Conservation (phyloP, 805 yeast genomes). For the Candida cerambycidarum region DNA sequence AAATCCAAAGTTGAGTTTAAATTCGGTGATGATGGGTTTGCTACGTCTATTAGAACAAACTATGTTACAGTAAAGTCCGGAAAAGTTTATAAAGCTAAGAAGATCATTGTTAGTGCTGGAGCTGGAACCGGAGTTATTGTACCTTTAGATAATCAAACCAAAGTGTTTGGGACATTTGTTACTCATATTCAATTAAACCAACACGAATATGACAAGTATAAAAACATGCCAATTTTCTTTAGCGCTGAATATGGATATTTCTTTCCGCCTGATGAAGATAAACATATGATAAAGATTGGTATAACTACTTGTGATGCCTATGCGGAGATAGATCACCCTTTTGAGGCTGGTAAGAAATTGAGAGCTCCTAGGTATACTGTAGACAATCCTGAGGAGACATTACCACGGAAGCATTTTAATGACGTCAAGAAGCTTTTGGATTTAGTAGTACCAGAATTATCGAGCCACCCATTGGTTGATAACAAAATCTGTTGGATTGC, state of each 20-base stretch:
- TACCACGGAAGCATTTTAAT: constrained; percentile 14
- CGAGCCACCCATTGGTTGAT: constrained; percentile 13
- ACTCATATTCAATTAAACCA: constrained; percentile 36
- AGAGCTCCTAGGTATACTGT: constrained; percentile 16
- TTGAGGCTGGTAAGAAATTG: constrained; percentile 13
- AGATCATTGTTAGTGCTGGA: constrained; percentile 36
- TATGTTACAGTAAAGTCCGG: constrained; percentile 21
- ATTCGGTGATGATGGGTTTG: constrained; percentile 17
- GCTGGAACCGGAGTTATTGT: constrained; percentile 37
- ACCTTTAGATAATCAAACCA: constrained; percentile 27
- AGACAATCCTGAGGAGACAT: constrained; percentile 12
- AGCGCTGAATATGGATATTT: constrained; percentile 44
- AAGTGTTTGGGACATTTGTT: constrained; percentile 35
- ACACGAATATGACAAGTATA: constrained; percentile 34
- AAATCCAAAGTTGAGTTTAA: constrained; percentile 10
- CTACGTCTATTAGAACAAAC: constrained; percentile 3
- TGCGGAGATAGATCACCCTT: constrained; percentile 15
- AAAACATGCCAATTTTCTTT: constrained; percentile 43
- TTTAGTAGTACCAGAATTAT: constrained; percentile 17
- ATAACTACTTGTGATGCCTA: constrained; percentile 18
- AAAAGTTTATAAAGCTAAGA: constrained; percentile 24
- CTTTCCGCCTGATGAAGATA: constrained; percentile 44
- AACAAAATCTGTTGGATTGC: constrained; percentile 18
- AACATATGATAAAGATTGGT: constrained; percentile 32
- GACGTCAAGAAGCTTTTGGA: constrained; percentile 14